Evolutionary conservation across 331 rosid genomes (phyloP).

Genomic region (Pyracantha coccinea): DNA sequence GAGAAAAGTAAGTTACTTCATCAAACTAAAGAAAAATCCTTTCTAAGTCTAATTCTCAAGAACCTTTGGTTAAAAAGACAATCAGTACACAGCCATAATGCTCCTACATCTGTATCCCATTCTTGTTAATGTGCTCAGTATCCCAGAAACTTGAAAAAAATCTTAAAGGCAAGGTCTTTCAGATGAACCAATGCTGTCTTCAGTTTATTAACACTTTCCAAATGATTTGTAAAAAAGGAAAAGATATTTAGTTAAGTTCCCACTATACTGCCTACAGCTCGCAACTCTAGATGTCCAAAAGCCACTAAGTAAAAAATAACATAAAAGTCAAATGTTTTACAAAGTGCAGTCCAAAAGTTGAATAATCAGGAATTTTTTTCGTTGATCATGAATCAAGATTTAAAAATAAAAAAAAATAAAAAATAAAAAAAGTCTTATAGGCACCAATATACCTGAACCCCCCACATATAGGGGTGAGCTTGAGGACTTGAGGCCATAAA

Average conservation of each 20-base stretch:
- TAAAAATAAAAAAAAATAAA: no score
- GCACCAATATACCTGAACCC: slow-evolving; percentile 68
- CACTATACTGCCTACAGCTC: background rate
- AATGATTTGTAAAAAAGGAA: background rate
- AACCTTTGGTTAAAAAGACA: background rate
- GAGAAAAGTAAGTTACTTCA: background rate
- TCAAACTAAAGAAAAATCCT: background rate
- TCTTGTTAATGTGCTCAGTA: background rate
- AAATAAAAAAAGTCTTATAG: background rate
- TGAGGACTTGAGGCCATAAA: slow-evolving; percentile 91
- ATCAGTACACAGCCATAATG: background rate
- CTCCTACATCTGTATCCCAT: background rate
- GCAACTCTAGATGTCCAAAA: background rate
- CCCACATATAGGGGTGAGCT: slow-evolving; percentile 98
- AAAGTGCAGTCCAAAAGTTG: background rate
- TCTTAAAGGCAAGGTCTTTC: background rate
- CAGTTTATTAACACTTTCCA: background rate
- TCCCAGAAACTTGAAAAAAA: background rate
- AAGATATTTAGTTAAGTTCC: background rate
- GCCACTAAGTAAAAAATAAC: background rate
- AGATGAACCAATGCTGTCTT: background rate
- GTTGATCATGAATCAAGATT: background rate
- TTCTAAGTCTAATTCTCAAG: background rate
- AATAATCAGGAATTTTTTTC: background rate
- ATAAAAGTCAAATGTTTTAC: background rate